These are phyloP conservation scores for Microdochium paspali DNA, from an alignment of 2,329 filamentous ascomycete species.

Conservation along the genomic window DNA sequence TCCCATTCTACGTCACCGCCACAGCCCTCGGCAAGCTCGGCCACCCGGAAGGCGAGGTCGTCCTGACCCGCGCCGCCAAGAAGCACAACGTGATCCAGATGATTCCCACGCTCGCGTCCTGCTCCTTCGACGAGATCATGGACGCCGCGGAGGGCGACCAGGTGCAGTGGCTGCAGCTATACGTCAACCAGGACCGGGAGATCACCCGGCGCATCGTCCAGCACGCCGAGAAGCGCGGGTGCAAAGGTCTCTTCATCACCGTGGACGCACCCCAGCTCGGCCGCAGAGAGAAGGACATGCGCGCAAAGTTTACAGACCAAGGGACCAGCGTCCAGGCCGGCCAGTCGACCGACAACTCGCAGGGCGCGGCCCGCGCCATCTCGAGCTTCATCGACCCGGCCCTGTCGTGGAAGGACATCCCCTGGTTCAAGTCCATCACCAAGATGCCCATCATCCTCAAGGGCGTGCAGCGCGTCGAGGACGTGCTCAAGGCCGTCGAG, in stretches of 20 bases:
- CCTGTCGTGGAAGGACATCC: conserved; percentile 88
- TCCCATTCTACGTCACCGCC: conserved; percentile 94
- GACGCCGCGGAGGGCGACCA: conserved; percentile 74
- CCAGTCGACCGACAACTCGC: conserved; percentile 68
- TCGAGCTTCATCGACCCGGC: conserved; percentile 93
- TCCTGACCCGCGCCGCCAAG: conserved; percentile 74
- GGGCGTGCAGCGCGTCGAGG: conserved; percentile 92
- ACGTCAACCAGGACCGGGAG: conserved; percentile 89
- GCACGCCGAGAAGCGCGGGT: conserved; percentile 85
- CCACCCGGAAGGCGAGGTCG: conserved; percentile 85
- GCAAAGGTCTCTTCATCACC: conserved; percentile 95
- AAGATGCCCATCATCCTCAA: conserved; percentile 94
- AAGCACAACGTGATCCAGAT: conserved; percentile 93
- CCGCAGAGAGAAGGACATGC: conserved; percentile 95
- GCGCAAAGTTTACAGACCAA: conserved; percentile 76
- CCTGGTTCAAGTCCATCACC: conserved; percentile 87
- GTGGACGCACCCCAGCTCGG: conserved; percentile 95
- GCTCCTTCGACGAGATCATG: conserved; percentile 94
- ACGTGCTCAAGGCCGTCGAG: conserved; percentile 81
- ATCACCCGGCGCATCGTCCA: conserved; percentile 86
- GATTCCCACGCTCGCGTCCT: conserved; percentile 95
- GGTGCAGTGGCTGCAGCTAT: conserved; percentile 93
- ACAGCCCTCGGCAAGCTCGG: conserved; percentile 94
- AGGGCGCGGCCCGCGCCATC: conserved; percentile 91
- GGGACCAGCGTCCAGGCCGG: conserved; percentile 77